These are phyloP conservation scores for Conringia planisiliqua DNA, from an alignment of 345 rosid species.

Conservation along the genomic window DNA sequence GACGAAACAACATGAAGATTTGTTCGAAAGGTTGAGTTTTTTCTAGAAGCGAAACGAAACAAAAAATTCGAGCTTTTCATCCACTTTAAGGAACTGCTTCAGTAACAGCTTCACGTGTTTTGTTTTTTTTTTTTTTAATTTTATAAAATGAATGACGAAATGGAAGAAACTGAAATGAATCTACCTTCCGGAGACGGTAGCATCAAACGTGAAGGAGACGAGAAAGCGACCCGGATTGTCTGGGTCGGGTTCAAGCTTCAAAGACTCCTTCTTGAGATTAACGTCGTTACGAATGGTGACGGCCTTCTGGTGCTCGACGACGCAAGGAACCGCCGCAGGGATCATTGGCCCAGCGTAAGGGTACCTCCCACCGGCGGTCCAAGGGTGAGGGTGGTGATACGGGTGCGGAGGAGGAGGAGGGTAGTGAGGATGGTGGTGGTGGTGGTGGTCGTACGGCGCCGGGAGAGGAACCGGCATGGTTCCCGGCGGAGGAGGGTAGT, in stretches of 20 bases:
- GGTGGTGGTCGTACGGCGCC: slow-evolving; percentile 55
- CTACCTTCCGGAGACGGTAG: slow-evolving; percentile 79
- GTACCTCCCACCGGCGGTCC: slow-evolving; percentile 48
- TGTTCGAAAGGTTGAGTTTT: not conserved
- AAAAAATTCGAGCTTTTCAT: not conserved
- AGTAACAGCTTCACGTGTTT: slow-evolving; percentile 3
- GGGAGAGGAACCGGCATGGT: slow-evolving; percentile 45
- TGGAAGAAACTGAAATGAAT: not conserved
- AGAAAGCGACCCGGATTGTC: slow-evolving; percentile 57
- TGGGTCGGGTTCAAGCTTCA: slow-evolving; percentile 59
- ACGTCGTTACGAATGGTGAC: slow-evolving; percentile 76
- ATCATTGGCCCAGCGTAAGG: slow-evolving; percentile 39
- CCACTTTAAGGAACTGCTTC: not conserved
- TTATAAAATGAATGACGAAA: too few relatives aligned
- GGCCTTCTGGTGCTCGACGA: slow-evolving; percentile 83
- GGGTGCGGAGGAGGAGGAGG: slow-evolving; percentile 27
- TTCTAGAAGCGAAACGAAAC: not conserved
- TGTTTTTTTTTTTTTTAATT: not conserved
- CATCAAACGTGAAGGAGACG: slow-evolving; percentile 85
- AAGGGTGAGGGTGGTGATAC: slow-evolving; percentile 31
- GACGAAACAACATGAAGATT: not conserved
- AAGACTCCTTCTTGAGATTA: slow-evolving; percentile 74
- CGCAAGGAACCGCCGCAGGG: slow-evolving; percentile 47
- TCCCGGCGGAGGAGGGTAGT: slow-evolving; percentile 54
- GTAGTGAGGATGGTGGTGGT: slow-evolving; percentile 44